These are phyloP conservation scores for Adansonia gregorii DNA, from an alignment of 441 rosid species.

Conservation along the genomic window DNA sequence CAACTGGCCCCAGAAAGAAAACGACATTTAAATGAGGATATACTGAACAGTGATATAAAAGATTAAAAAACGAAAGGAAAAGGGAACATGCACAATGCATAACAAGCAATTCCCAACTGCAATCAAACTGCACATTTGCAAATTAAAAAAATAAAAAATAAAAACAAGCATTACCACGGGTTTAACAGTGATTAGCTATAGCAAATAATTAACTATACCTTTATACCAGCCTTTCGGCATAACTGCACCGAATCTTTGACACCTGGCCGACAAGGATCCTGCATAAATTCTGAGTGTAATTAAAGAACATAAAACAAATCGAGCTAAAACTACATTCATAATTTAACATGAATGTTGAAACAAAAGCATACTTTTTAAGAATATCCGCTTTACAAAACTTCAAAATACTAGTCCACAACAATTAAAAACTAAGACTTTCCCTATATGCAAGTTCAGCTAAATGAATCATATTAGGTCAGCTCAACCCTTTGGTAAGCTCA, in stretches of 20 bases:
- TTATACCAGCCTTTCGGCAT: conserved; percentile 88
- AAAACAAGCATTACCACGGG: not conserved
- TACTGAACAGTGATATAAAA: not conserved
- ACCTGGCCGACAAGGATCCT: conserved; percentile 96
- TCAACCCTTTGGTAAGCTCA: not conserved
- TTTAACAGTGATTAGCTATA: not conserved
- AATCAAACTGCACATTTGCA: not conserved
- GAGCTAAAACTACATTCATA: not conserved
- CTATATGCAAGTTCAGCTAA: not conserved
- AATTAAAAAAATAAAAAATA: not conserved
- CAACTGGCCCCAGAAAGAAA: not conserved
- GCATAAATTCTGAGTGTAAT: conserved; percentile 34
- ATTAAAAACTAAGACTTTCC: not conserved
- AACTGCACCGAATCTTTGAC: conserved; percentile 75
- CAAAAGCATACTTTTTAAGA: not conserved
- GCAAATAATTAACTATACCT: conserved; percentile 47
- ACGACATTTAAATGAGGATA: not conserved
- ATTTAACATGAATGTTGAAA: not conserved
- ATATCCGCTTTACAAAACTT: not conserved
- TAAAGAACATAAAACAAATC: not conserved
- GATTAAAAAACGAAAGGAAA: not conserved
- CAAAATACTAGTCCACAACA: not conserved
- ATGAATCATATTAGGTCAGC: not conserved
- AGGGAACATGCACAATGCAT: not conserved
- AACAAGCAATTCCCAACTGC: conserved; percentile 13